Evolutionary conservation across 2,329 filamentous ascomycete species (phyloP).

Genomic region (Aspergillus quadricinctus): DNA sequence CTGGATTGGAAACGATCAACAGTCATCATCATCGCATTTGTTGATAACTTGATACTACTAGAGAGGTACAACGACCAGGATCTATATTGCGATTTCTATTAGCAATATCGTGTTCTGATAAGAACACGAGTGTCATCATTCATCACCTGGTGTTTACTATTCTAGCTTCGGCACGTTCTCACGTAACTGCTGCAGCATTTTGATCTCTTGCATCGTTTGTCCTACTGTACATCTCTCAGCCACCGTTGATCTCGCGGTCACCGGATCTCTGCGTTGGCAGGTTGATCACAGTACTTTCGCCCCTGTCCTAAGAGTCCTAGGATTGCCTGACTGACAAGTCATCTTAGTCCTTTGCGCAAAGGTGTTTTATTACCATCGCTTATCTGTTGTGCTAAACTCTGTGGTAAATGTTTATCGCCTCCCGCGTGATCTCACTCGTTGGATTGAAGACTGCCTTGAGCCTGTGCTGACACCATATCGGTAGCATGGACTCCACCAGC

Average conservation of each 20-base stretch:
- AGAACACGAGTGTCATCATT: neutral
- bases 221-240: neutral
- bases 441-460: neutral
- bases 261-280: slow-evolving; percentile 35
- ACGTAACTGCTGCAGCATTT: neutral
- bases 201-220: neutral
- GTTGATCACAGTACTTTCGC: slow-evolving; percentile 16
- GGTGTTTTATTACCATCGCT: neutral
- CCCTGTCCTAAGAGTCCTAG: slow-evolving; percentile 5
- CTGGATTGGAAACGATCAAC: neutral
- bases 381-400: slow-evolving; percentile 5
- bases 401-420: neutral
- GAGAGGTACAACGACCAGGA: neutral
- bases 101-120: neutral
- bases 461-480: neutral
- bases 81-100: neutral
- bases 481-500: neutral
- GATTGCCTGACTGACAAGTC: slow-evolving; percentile 11
- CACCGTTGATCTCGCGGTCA: slow-evolving; percentile 31
- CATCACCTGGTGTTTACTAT: neutral
- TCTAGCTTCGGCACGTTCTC: neutral
- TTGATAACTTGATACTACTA: neutral
- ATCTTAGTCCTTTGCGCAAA: slow-evolving; percentile 9
- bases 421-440: neutral
- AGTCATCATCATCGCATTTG: neutral